These are phyloP conservation scores for Lactarius akahatsu DNA, from an alignment of 768 basidiomycete genomes.

Conservation along the genomic window DNA sequence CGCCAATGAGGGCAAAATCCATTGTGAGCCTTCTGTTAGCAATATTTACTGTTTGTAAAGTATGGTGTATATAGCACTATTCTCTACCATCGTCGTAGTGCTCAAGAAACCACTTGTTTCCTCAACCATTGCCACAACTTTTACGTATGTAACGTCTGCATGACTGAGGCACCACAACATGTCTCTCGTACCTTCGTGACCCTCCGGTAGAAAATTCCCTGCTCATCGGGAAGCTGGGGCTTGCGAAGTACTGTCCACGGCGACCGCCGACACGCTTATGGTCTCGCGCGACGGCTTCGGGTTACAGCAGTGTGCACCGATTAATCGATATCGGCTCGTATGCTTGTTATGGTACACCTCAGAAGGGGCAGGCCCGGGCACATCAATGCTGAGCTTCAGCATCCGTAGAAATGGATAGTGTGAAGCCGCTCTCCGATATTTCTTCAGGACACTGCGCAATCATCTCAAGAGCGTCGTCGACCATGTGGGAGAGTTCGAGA, in stretches of 20 bases:
- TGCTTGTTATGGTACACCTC: background rate
- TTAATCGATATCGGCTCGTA: background rate
- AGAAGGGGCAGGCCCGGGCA: background rate
- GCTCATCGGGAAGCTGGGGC: background rate
- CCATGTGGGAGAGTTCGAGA: conserved; percentile 1
- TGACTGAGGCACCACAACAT: background rate
- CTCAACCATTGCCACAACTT: too few relatives aligned
- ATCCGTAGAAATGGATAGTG: background rate
- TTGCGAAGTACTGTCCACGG: conserved; percentile 2
- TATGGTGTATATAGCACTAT: too few relatives aligned
- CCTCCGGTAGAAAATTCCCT: background rate
- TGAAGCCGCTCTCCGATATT: background rate
- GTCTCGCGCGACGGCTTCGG: too few relatives aligned
- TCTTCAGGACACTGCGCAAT: background rate
- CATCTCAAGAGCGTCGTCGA: conserved; percentile 26
- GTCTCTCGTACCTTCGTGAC: conserved; percentile 15
- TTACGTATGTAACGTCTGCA: background rate
- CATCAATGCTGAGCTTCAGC: background rate
- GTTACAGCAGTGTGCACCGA: too few relatives aligned
- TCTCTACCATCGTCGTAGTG: too few relatives aligned
- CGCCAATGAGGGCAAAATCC: too few relatives aligned
- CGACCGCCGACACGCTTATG: background rate
- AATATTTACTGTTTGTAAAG: too few relatives aligned
- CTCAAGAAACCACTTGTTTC: too few relatives aligned
- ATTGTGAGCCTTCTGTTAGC: too few relatives aligned